Evolutionary conservation across 768 basidiomycete species (phyloP), one percentile per base, ranked within the genome.

Genomic region (Serendipita indica): DNA sequence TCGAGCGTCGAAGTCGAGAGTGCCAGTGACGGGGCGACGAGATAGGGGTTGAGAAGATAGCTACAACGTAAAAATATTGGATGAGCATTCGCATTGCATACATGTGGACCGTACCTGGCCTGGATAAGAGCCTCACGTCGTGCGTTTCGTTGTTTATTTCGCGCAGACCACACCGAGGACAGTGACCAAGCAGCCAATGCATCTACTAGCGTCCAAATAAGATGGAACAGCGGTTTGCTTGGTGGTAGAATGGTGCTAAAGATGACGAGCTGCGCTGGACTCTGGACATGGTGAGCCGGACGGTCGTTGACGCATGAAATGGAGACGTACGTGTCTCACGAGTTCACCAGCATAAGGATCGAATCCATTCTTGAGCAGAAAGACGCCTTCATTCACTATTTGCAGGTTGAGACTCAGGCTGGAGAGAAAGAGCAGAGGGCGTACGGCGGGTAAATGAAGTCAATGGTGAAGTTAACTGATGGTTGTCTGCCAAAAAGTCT

Each of bases 1-100:
- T 94, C 89, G 14, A 97, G 73, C 1, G 81, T 78, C 0, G 89
- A 85, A 0, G 89, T 89, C 0, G 93, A 93, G 10, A 82, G 72
- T 0, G 90, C 86, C 4, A 94, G 73, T 30, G 81, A 83, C 0
- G 92, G 81, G 1, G 91, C 73, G 59, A 94, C 69, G 5, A 87
- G 70, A 68, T 96, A 96, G 2, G 96, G 96, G 64, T 98, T 96
- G 54, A 94, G 69, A 18, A 96, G 78, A 70, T 85, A 93, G 45
- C 91, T 96, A 64, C 2, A 60, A 25, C 6, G 14, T 41, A 18
- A 56, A 37, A 58, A 34, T 64, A 39, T 67, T 54, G 60, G 54
- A 61, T 10, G 39, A 14, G 25, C 58, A 30, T 22, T 14, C 3
- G 33, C 12, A n/a, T 13, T 30, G 35, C 12, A 37, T n/a, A 74